Percentiles rank a stretch among this genome's conserved stretches.
Conservation (phyloP, 805 yeast genomes). For the Candida germanica region DNA sequence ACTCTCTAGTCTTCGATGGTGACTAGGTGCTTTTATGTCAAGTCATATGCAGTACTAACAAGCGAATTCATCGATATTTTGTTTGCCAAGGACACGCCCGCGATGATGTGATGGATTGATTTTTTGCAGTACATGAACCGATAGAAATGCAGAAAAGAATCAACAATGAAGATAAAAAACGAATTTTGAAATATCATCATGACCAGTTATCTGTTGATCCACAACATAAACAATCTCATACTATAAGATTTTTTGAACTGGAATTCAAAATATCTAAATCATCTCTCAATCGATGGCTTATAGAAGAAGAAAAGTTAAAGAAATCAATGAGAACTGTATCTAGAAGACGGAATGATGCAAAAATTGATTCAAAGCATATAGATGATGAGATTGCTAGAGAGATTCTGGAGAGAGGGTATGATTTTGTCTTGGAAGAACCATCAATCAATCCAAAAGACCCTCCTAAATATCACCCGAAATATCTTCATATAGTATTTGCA, state of each 20-base stretch:
- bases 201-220: constrained; percentile 16
- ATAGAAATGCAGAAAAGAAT: constrained; percentile 12
- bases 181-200: constrained; percentile 19
- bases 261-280: constrained; percentile 16
- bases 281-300: constrained; percentile 18
- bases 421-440: neutral
- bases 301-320: constrained; percentile 4
- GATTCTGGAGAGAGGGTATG: neutral
- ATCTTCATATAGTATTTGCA: constrained; percentile 6
- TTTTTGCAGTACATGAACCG: no score
- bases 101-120: no score
- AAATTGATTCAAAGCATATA: neutral
- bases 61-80: no score
- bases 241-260: constrained; percentile 15
- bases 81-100: no score
- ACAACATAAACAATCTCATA: constrained; percentile 18
- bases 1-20: no score
- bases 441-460: neutral
- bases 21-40: no score
- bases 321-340: neutral
- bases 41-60: no score
- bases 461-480: constrained; percentile 5
- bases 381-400: neutral
- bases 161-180: constrained; percentile 12
- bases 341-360: neutral